Evolutionary conservation across 352 stramenopile species (phyloP).

Genomic region (Phytophthora tentaculata): DNA sequence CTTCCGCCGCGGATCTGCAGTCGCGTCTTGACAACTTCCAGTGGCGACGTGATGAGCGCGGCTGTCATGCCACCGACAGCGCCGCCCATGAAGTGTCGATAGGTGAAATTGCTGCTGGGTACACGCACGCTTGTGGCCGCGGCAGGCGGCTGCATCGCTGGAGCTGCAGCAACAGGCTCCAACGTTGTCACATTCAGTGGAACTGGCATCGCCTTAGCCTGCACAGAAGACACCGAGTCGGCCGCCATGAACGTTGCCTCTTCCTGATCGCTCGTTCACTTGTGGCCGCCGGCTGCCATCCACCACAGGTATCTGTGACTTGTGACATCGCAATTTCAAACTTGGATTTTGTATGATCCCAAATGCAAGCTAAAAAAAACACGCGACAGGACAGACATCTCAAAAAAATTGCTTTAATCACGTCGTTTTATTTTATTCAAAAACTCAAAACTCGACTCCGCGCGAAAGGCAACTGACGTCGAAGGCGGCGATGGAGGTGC

Average conservation of each 20-base stretch:
- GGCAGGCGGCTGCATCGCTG: slow-evolving; percentile 19
- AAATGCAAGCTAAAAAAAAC: slow-evolving; percentile 28
- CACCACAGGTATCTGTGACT: slow-evolving; percentile 41
- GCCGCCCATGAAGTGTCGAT: slow-evolving; percentile 78
- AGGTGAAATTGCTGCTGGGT: slow-evolving; percentile 40
- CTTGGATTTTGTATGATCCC: slow-evolving; percentile 23
- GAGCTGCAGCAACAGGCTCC: background rate
- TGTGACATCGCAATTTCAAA: slow-evolving; percentile 18
- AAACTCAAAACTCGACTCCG: slow-evolving; percentile 9
- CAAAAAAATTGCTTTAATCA: background rate
- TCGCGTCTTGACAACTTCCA: slow-evolving; percentile 88
- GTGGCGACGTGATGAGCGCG: slow-evolving; percentile 81
- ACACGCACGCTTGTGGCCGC: slow-evolving; percentile 44
- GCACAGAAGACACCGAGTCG: background rate
- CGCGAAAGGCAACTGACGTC: slow-evolving; percentile 12
- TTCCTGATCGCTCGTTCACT: slow-evolving; percentile 19
- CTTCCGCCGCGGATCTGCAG: slow-evolving; percentile 77
- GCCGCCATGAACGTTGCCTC: slow-evolving; percentile 21
- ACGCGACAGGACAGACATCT: slow-evolving; percentile 15
- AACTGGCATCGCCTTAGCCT: background rate
- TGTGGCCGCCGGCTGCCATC: slow-evolving; percentile 31
- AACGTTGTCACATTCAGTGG: slow-evolving; percentile 2
- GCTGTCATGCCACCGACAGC: slow-evolving; percentile 83
- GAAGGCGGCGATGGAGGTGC: slow-evolving; percentile 34
- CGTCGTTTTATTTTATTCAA: slow-evolving; percentile 6